A percentile compares a stretch with the other conserved stretches of the same genome.
Conservation (phyloP, 169 alveolate genomes). For the Ichthyophthirius multifiliis region DNA sequence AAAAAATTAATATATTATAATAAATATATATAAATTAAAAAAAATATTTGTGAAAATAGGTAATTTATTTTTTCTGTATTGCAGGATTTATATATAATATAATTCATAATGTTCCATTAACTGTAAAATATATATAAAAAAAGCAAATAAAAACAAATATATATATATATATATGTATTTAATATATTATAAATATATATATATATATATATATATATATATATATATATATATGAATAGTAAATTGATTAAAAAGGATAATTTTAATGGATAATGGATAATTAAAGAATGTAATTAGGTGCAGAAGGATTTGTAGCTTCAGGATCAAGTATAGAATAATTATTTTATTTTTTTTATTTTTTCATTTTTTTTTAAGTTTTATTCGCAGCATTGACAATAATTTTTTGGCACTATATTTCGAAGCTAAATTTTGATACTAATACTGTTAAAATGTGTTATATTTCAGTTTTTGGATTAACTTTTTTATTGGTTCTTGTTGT, state of each 20-base stretch:
- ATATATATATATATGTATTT: too few relatives aligned
- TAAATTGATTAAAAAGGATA: constrained; percentile 11
- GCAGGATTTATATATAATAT: constrained; percentile 77
- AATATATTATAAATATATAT: too few relatives aligned
- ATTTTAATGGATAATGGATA: constrained; percentile 25
- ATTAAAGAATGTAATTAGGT: constrained; percentile 3
- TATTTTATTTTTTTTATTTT: background rate
- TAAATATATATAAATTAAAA: background rate
- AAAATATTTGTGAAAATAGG: background rate
- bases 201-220: too few relatives aligned
- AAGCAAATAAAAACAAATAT: background rate
- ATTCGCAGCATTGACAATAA: constrained; percentile 18
- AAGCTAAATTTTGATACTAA: background rate
- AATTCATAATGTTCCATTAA: constrained; percentile 70
- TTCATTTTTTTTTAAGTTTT: constrained; percentile 7
- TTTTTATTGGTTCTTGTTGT: background rate
- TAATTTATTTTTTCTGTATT: constrained; percentile 58
- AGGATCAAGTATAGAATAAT: background rate
- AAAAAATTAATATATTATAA: too few relatives aligned
- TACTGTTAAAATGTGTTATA: constrained; percentile 6
- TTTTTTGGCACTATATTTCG: background rate
- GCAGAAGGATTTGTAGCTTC: constrained; percentile 10
- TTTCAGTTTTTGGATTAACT: constrained; percentile 3
- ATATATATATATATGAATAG: background rate
- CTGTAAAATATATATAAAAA: background rate